Percentiles rank a stretch among this genome's conserved stretches.
Evolutionary conservation across 768 basidiomycete genomes (phyloP).

Genomic region (Candolleomyces efflorescens): DNA sequence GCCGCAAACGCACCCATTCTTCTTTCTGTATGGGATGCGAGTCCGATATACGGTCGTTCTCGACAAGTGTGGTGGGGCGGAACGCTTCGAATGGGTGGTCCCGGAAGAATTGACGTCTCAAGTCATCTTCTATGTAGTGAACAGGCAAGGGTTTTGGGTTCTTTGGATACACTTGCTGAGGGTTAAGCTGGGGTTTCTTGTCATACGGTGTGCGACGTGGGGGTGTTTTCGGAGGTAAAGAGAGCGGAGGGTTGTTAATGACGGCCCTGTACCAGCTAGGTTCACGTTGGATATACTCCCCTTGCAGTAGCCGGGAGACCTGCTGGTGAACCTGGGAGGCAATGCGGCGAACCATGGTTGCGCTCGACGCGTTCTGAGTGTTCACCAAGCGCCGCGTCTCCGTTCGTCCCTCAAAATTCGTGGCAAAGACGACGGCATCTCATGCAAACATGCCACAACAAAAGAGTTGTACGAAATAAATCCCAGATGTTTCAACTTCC

Average conservation of each 20-base stretch:
- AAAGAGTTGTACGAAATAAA: background rate
- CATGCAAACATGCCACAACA: conserved; percentile 19
- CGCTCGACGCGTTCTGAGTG: background rate
- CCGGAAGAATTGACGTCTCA: conserved; percentile 87
- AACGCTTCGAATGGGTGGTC: conserved; percentile 98
- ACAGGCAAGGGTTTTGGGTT: conserved; percentile 47
- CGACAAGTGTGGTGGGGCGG: conserved; percentile 72
- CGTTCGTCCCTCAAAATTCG: conserved; percentile 12
- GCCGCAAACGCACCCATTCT: conserved; percentile 75
- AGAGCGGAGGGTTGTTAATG: conserved; percentile 82
- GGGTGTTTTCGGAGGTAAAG: conserved; percentile 74
- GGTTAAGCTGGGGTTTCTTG: conserved; percentile 22
- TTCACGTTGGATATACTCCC: conserved; percentile 53
- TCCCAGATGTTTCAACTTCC: no score
- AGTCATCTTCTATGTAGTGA: conserved; percentile 76
- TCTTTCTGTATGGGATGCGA: conserved; percentile 53
- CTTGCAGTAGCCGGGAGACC: conserved; percentile 74
- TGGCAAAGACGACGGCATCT: conserved; percentile 1
- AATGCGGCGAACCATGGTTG: conserved; percentile 69
- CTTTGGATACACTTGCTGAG: conserved; percentile 15
- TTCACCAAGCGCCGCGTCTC: background rate
- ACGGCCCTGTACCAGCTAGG: conserved; percentile 87
- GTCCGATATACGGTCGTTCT: conserved; percentile 54
- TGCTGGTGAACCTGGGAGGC: conserved; percentile 88
- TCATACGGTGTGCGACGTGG: conserved; percentile 56